Base-by-base conservation (phyloP, 1,139 yeast genomes). In the Kurtzmaniella natalensis region DNA sequence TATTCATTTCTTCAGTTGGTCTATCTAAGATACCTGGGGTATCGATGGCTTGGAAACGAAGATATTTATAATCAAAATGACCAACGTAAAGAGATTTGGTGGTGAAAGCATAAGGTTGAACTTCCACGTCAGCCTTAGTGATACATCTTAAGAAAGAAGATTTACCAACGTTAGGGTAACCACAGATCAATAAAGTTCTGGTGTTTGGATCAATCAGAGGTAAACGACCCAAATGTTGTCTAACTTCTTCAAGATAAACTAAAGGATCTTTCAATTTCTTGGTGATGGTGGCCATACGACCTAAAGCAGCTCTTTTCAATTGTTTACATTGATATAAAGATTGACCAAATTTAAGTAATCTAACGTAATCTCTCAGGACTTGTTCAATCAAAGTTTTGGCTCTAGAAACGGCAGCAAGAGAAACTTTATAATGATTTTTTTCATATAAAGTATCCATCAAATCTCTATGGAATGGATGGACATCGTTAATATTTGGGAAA, bases 1-100 rank as follows among this genome's bases (percentile, higher is more conserved):
- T 92, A 70, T 89, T 94, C 99, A 92, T 94, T 60, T 92, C 97
- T 62, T 92, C 99, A 31, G 97, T 88, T 41, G 98, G 98, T 63
- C 97, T 82, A 64, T 92, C 99, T 58, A 92, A 72, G 54, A 92
- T 89, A 71, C 99, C 99, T 19, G 99, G 99, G 22, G 99, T 92
- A 63, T 92, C 99, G 55, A 92, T 92, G 37, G 97, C 98, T 69
- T 92, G 99, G 72, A 92, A 92, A 55, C 99, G 75, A 56, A 92
- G 72, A 63, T 92, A 94, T 67, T 92, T 92, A 71, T 92, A 92
- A 64, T 92, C 99, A 60, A 92, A 92, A 65, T 89, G 97, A 45
- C 97, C 97, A 40, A 89, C 97, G 54, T 86, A 89, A 48, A 89
- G 70, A 30, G 95, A 84, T 65, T 89, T 89, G 43, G 97, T 89